phyloP scores from a whole-genome alignment of 2,329 filamentous ascomycete species.

The Talaromyces pinophilus region DNA sequence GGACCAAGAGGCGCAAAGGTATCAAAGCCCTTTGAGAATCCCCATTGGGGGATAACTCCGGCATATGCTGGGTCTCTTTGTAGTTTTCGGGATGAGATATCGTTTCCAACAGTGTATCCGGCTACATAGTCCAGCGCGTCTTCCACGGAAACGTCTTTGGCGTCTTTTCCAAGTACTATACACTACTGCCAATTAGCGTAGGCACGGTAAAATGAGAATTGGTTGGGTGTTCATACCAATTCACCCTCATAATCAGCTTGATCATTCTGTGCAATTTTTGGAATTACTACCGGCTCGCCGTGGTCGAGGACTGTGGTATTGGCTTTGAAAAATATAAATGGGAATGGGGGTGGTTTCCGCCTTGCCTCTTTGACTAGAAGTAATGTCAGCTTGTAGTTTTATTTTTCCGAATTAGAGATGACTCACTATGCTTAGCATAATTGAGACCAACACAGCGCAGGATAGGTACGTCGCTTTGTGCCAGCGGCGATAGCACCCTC shows the following conservation, averaged over 20 bases:
- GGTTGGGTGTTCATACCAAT: slow-evolving; percentile 51
- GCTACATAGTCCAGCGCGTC: slow-evolving; percentile 65
- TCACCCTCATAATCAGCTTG: slow-evolving; percentile 73
- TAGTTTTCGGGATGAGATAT: slow-evolving; percentile 68
- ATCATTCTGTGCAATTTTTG: slow-evolving; percentile 62
- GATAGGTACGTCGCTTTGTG: slow-evolving; percentile 55
- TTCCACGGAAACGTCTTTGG: slow-evolving; percentile 14
- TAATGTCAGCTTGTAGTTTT: not conserved
- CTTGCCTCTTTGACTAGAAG: slow-evolving; percentile 53
- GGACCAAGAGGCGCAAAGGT: slow-evolving; percentile 68
- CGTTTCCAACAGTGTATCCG: slow-evolving; percentile 69
- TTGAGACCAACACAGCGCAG: slow-evolving; percentile 62
- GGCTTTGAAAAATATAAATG: slow-evolving; percentile 71
- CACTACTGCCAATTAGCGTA: not conserved
- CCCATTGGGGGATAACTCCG: slow-evolving; percentile 55
- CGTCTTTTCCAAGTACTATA: slow-evolving; percentile 45
- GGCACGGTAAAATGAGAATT: no score
- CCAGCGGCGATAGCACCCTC: slow-evolving; percentile 55
- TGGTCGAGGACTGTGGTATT: slow-evolving; percentile 63
- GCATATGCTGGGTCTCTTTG: slow-evolving; percentile 62
- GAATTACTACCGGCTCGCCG: slow-evolving; percentile 62
- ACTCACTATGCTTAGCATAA: slow-evolving; percentile 57
- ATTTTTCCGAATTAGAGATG: not conserved
- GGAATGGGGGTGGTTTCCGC: slow-evolving; percentile 57
- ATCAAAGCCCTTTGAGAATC: slow-evolving; percentile 67